These are phyloP conservation scores for Ophiocordyceps camponoti-saundersi DNA, from an alignment of 2,329 filamentous ascomycete genomes.

Conservation along the genomic window DNA sequence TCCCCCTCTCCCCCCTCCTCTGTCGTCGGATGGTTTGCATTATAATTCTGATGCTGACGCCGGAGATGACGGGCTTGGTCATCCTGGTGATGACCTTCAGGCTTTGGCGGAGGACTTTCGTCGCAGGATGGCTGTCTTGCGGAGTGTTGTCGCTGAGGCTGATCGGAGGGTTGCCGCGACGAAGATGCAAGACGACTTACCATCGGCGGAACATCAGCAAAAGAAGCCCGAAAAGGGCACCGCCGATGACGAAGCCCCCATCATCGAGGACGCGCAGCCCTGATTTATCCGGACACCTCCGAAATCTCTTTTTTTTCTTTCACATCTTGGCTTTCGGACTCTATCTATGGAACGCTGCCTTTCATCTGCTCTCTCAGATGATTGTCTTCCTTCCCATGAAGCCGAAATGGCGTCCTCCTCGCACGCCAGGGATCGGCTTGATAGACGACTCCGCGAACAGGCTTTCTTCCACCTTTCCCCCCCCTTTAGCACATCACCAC, in stretches of 20 bases:
- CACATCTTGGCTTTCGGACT: neutral
- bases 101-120: conserved; percentile 39
- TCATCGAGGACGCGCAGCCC: neutral
- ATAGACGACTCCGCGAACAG: neutral
- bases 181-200: neutral
- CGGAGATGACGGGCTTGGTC: conserved; percentile 7
- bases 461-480: neutral
- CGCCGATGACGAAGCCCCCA: neutral
- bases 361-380: neutral
- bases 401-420: neutral
- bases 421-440: neutral
- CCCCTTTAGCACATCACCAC: neutral
- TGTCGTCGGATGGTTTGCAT: conserved; percentile 5
- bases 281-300: neutral
- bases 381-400: neutral
- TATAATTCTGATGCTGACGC: neutral
- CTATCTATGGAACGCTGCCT: neutral
- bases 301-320: neutral
- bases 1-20: conserved; percentile 3
- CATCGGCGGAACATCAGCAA: neutral
- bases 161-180: conserved; percentile 23
- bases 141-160: conserved; percentile 34
- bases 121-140: conserved; percentile 35
- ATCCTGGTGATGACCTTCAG: conserved; percentile 28
- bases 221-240: neutral